Percentiles rank a stretch among this genome's conserved stretches.
phyloP scores from a whole-genome alignment of 176 grass and related monocot species.

The Cenchrus purpureus region DNA sequence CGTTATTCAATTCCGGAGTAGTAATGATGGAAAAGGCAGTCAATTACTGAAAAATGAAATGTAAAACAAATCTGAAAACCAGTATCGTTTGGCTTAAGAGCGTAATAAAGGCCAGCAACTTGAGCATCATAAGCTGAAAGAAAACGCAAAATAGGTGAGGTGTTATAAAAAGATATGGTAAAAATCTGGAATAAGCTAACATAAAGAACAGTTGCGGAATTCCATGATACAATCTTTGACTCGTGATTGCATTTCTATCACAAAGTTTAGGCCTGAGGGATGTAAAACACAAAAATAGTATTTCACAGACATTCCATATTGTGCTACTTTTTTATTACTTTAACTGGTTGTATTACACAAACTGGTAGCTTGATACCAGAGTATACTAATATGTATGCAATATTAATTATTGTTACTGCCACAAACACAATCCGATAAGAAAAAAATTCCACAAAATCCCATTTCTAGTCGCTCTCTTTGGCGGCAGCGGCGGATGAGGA shows the following conservation, averaged over 20 bases:
- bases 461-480: not conserved
- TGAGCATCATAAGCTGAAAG: constrained; percentile 92
- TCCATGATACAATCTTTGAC: not conserved
- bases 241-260: not conserved
- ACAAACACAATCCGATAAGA: not conserved
- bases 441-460: not conserved
- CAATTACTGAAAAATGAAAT: constrained; percentile 17
- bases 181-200: not conserved
- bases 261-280: not conserved
- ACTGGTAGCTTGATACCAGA: too few relatives aligned
- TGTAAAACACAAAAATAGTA: not conserved
- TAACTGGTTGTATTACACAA: not conserved
- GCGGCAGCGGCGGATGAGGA: too few relatives aligned
- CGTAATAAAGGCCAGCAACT: constrained; percentile 93
- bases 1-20: not conserved
- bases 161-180: not conserved
- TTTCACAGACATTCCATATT: not conserved
- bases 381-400: too few relatives aligned
- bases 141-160: constrained; percentile 36
- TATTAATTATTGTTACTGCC: not conserved
- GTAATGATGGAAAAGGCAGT: not conserved
- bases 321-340: not conserved
- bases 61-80: constrained; percentile 79
- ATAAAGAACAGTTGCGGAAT: not conserved
- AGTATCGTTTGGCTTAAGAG: constrained; percentile 57